Evolutionary conservation across 179 eudicot genomes (phyloP).

Genomic region (Monotropa hypopitys): DNA sequence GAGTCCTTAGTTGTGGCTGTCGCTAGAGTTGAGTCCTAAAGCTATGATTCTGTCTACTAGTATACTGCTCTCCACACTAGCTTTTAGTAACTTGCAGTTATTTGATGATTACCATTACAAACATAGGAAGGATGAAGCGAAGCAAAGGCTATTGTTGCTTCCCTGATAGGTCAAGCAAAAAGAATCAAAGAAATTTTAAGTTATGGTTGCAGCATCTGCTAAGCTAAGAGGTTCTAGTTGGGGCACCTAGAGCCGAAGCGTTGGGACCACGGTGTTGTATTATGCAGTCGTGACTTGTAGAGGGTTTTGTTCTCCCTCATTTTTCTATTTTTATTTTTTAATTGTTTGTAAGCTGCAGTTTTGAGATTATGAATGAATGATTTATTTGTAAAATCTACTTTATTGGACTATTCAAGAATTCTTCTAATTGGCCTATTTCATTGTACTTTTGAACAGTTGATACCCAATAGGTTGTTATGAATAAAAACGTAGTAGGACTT

Average conservation of each 20-base stretch:
- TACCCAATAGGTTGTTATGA: not conserved
- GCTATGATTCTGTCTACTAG: not conserved
- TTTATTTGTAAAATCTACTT: not conserved
- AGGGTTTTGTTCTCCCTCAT: not conserved
- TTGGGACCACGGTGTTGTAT: not conserved
- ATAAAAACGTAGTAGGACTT: too few species aligned
- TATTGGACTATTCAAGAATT: not conserved
- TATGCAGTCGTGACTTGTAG: not conserved
- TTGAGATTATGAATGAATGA: not conserved
- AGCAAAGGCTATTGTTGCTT: not conserved
- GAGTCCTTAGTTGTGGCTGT: not conserved
- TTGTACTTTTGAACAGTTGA: not conserved
- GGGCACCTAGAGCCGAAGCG: too few species aligned
- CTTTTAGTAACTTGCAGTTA: not conserved
- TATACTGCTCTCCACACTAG: not conserved
- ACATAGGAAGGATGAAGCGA: not conserved
- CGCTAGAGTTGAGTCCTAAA: not conserved
- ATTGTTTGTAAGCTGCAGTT: not conserved
- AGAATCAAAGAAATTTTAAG: not conserved
- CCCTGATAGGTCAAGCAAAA: not conserved
- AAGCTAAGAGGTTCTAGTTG: slow-evolving; percentile 1
- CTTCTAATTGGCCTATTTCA: not conserved
- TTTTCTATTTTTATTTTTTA: not conserved
- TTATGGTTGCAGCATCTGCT: not conserved
- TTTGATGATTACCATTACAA: not conserved